A percentile compares a stretch with the other conserved stretches of the same genome.
These are phyloP conservation scores for Boletus barrowsii DNA, from an alignment of 768 basidiomycete genomes.

Conservation along the genomic window DNA sequence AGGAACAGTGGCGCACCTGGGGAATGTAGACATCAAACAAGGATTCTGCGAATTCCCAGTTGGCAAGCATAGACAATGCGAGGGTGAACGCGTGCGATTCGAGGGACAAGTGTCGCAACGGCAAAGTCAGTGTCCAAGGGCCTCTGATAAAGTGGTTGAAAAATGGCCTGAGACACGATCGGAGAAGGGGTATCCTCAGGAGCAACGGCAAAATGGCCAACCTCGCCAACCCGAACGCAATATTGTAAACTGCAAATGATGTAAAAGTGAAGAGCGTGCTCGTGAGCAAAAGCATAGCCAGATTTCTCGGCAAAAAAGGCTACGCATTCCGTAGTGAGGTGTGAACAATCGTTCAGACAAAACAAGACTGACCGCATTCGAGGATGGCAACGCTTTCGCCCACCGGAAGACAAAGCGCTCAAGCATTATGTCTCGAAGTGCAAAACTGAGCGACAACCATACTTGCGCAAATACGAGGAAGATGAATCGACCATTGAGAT, in stretches of 20 bases:
- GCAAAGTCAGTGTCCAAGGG: slow-evolving; percentile 51
- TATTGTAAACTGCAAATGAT: slow-evolving; percentile 38
- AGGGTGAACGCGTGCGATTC: slow-evolving; percentile 49
- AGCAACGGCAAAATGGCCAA: slow-evolving; percentile 48
- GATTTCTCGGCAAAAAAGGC: slow-evolving; percentile 22
- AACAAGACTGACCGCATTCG: slow-evolving; percentile 18
- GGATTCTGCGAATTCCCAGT: slow-evolving; percentile 63
- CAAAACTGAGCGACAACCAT: slow-evolving; percentile 43
- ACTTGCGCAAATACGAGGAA: slow-evolving; percentile 57
- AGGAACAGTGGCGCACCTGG: slow-evolving; percentile 38
- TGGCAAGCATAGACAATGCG: slow-evolving; percentile 47
- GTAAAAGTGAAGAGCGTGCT: slow-evolving; percentile 41
- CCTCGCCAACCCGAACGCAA: slow-evolving; percentile 47
- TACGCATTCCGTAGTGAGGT: background rate
- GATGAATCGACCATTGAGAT: slow-evolving; percentile 66
- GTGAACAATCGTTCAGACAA: background rate
- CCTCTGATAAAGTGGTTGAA: slow-evolving; percentile 61
- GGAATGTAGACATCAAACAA: slow-evolving; percentile 59
- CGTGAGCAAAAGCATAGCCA: slow-evolving; percentile 32
- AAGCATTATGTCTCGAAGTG: slow-evolving; percentile 56
- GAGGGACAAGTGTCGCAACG: slow-evolving; percentile 43
- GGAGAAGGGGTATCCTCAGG: slow-evolving; percentile 53
- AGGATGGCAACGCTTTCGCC: slow-evolving; percentile 21
- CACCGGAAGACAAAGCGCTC: slow-evolving; percentile 57
- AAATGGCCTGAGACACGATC: slow-evolving; percentile 53